Conservation (phyloP, 495 filamentous ascomycete species). For the Penicillium daleae region DNA sequence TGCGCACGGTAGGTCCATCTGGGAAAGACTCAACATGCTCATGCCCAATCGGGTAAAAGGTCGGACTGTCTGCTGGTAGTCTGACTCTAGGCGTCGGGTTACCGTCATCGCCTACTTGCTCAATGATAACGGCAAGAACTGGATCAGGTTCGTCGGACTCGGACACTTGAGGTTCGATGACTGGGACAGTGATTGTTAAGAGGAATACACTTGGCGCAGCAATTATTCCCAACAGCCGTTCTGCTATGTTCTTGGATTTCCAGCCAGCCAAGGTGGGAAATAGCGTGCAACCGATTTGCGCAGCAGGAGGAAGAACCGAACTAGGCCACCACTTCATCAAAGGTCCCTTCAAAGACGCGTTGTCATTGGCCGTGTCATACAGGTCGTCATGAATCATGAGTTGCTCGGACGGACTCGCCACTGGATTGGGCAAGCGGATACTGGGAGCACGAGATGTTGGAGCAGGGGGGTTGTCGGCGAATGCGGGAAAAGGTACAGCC, state of each 20-base stretch:
- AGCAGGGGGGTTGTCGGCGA: conserved; percentile 50
- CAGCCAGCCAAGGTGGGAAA: conserved; percentile 89
- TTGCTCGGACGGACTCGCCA: conserved; percentile 55
- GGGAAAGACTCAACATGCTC: conserved; percentile 14
- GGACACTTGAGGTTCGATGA: conserved; percentile 69
- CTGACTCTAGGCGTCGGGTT: conserved; percentile 35
- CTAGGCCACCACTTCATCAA: conserved; percentile 74
- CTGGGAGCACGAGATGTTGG: conserved; percentile 54
- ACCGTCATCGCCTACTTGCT: conserved; percentile 30
- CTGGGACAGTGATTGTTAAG: conserved; percentile 89
- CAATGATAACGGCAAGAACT: conserved; percentile 46
- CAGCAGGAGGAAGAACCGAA: conserved; percentile 66
- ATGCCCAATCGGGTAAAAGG: conserved; percentile 27
- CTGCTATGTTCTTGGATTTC: conserved; percentile 74
- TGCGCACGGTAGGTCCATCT: conserved; percentile 15
- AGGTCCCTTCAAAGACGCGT: conserved; percentile 8
- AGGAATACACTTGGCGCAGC: conserved; percentile 89
- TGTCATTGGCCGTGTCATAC: conserved; percentile 25
- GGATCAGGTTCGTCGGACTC: conserved; percentile 44
- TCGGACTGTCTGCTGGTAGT: conserved; percentile 52
- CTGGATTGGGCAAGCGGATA: conserved; percentile 51
- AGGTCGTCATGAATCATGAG: conserved; percentile 37
- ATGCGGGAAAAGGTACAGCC: conserved; percentile 53
- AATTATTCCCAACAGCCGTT: conserved; percentile 74
- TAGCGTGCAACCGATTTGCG: conserved; percentile 70